Conservation (phyloP, 2,329 filamentous ascomycete species). For the Sphaerulina musiva region DNA sequence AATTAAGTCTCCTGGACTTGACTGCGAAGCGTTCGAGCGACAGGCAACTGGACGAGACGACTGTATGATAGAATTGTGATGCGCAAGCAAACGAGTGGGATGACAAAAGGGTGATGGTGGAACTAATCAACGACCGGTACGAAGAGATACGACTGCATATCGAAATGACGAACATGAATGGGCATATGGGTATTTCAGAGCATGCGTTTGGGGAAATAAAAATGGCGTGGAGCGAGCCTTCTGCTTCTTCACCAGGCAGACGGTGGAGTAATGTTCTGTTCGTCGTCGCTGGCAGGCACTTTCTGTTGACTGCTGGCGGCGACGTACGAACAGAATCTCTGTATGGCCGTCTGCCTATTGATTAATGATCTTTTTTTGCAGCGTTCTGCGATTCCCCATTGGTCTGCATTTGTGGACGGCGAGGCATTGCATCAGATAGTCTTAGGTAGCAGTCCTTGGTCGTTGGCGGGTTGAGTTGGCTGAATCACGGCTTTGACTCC, state of each 20-base stretch:
- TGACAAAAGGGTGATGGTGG: slow-evolving; percentile 9
- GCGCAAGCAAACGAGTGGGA: slow-evolving; percentile 10
- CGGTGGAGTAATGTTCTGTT: background rate
- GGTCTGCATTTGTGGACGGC: background rate
- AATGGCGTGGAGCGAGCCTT: background rate
- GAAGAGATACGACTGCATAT: slow-evolving; percentile 9
- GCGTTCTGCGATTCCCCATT: slow-evolving; percentile 1
- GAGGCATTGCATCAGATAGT: slow-evolving; percentile 11
- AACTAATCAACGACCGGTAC: slow-evolving; percentile 15
- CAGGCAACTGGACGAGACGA: slow-evolving; percentile 4
- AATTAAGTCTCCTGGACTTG: slow-evolving; percentile 1
- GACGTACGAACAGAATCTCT: background rate
- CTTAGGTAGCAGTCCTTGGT: slow-evolving; percentile 21
- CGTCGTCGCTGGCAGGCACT: too few species aligned
- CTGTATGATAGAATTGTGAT: slow-evolving; percentile 4
- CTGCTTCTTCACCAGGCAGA: slow-evolving; percentile 4
- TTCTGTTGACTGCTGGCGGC: background rate
- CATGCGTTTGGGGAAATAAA: background rate
- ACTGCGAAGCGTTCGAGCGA: slow-evolving; percentile 5
- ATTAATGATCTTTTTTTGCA: background rate
- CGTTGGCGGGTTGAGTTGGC: slow-evolving; percentile 9
- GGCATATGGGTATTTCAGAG: slow-evolving; percentile 8
- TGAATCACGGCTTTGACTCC: slow-evolving; percentile 6
- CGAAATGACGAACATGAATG: slow-evolving; percentile 4
- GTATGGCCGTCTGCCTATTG: background rate